Evolutionary conservation across 2,329 filamentous ascomycete species (phyloP).

Genomic region (Rhynchosporium agropyri): DNA sequence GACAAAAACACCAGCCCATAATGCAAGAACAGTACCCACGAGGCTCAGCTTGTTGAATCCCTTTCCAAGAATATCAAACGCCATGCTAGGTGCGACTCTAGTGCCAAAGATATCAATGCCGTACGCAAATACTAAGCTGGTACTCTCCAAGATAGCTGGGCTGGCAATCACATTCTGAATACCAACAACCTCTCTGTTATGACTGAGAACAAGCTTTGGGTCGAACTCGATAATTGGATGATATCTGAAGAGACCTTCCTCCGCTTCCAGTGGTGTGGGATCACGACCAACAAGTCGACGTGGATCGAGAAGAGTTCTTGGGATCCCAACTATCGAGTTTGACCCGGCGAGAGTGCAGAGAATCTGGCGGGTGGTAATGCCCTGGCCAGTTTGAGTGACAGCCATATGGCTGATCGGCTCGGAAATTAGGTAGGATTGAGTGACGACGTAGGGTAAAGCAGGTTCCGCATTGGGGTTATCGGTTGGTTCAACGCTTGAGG

Average conservation of each 20-base stretch:
- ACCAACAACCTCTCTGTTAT: slow-evolving; percentile 79
- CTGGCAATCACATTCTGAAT: slow-evolving; percentile 72
- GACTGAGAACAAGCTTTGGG: slow-evolving; percentile 76
- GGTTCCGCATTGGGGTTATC: slow-evolving; percentile 54
- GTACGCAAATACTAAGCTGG: slow-evolving; percentile 84
- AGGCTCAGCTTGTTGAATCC: slow-evolving; percentile 91
- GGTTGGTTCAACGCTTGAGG: slow-evolving; percentile 74
- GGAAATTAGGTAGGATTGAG: slow-evolving; percentile 79
- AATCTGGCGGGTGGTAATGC: slow-evolving; percentile 82
- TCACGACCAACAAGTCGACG: slow-evolving; percentile 85
- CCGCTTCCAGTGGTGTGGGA: slow-evolving; percentile 73
- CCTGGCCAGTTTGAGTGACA: slow-evolving; percentile 88
- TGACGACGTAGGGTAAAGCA: slow-evolving; percentile 72
- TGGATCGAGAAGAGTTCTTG: slow-evolving; percentile 78
- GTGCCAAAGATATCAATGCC: slow-evolving; percentile 89
- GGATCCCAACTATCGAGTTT: slow-evolving; percentile 77
- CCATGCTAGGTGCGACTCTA: slow-evolving; percentile 79
- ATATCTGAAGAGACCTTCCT: slow-evolving; percentile 83
- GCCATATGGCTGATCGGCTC: slow-evolving; percentile 78
- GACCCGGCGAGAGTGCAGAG: slow-evolving; percentile 75
- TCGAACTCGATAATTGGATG: slow-evolving; percentile 79
- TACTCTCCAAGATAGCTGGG: slow-evolving; percentile 86
- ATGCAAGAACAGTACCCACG: slow-evolving; percentile 77
- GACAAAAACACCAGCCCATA: slow-evolving; percentile 74
- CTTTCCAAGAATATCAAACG: slow-evolving; percentile 91